These are phyloP conservation scores for Ceratocystis harringtonii DNA, from an alignment of 2,329 filamentous ascomycete species.

Conservation along the genomic window DNA sequence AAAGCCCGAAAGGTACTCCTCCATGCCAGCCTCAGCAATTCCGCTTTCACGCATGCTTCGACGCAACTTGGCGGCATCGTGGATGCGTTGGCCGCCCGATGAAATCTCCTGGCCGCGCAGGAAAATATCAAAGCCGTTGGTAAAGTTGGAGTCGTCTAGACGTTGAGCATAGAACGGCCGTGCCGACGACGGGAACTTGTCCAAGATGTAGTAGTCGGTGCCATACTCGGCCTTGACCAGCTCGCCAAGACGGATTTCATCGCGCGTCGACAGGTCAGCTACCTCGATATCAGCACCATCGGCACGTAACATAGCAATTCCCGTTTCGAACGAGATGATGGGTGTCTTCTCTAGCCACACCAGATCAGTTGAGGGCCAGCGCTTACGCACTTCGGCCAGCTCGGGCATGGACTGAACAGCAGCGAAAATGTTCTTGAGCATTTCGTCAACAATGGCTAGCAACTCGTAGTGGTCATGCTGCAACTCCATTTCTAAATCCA, in stretches of 20 bases:
- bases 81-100: conserved; percentile 84
- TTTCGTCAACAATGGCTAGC: conserved; percentile 59
- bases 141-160: conserved; percentile 56
- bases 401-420: conserved; percentile 40
- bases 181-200: conserved; percentile 76
- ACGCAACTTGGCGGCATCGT: conserved; percentile 59
- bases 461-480: conserved; percentile 83
- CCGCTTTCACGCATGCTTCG: conserved; percentile 61
- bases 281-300: conserved; percentile 56
- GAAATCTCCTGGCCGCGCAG: conserved; percentile 85
- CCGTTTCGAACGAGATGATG: conserved; percentile 65
- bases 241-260: conserved; percentile 73
- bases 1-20: conserved; percentile 80
- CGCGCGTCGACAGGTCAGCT: conserved; percentile 71
- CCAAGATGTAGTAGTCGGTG: conserved; percentile 86
- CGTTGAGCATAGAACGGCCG: conserved; percentile 87
- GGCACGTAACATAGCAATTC: conserved; percentile 65
- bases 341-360: conserved; percentile 78
- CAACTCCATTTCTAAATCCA: conserved; percentile 87
- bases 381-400: conserved; percentile 62
- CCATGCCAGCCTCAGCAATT: conserved; percentile 68
- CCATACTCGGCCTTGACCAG: conserved; percentile 73
- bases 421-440: conserved; percentile 57
- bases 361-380: conserved; percentile 75
- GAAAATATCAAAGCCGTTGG: conserved; percentile 93